A percentile compares a stretch with the other conserved stretches of the same genome.
phyloP scores from a whole-genome alignment of 495 filamentous ascomycete species.

The Talaromyces ruber region DNA sequence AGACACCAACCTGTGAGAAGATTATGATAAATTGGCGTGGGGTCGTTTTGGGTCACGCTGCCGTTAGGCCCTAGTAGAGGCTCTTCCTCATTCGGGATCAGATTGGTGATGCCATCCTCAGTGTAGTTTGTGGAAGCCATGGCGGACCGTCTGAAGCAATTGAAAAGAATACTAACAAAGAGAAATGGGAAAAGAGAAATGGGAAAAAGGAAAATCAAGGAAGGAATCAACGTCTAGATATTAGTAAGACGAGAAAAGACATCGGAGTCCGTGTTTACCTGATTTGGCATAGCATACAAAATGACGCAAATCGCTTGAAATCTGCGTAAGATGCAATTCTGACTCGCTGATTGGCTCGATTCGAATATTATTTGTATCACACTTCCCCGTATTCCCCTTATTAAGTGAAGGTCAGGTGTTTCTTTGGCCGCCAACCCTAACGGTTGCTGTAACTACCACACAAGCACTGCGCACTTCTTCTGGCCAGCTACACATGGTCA shows the following conservation, averaged over 20 bases:
- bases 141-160: background rate
- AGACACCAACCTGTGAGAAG: slow-evolving; percentile 56
- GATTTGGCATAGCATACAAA: background rate
- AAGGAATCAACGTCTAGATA: background rate
- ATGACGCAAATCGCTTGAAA: background rate
- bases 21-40: slow-evolving; percentile 57
- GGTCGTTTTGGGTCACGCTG: slow-evolving; percentile 60
- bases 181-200: background rate
- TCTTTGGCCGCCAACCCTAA: no score
- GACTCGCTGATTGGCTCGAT: background rate
- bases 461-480: no score
- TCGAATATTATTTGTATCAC: background rate
- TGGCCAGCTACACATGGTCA: no score
- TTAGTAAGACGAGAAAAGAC: background rate
- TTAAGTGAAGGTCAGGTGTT: no score
- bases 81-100: slow-evolving; percentile 47
- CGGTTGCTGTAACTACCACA: no score
- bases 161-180: background rate
- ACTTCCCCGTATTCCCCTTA: background rate
- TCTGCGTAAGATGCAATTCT: background rate
- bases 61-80: slow-evolving; percentile 69
- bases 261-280: background rate
- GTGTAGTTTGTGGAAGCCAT: background rate
- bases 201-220: background rate
- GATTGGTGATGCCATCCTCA: slow-evolving; percentile 1